Base-by-base conservation (phyloP, 2,329 filamentous ascomycete genomes). In the Celoporthe dispersa region DNA sequence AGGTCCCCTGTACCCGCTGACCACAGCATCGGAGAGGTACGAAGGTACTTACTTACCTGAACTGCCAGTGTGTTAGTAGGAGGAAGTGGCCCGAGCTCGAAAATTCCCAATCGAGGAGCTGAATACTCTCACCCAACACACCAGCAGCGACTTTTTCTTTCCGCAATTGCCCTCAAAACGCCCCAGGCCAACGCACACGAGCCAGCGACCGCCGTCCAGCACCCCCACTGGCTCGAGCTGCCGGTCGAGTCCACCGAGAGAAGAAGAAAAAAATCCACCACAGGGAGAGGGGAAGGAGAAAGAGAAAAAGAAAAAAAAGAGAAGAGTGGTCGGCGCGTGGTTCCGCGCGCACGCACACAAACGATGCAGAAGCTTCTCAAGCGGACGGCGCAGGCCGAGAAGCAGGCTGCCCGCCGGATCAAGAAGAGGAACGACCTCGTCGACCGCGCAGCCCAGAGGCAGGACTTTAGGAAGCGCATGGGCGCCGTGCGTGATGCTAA, bases 281-380 rank as follows among this genome's bases (percentile, higher is more conserved):
- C 28, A 44, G 41, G 25, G 16, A 8, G 44, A 48, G 44, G 3
- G n/a, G n/a, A n/a, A n/a, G n/a, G n/a, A n/a, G n/a, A n/a, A n/a
- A 11, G n/a, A n/a, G n/a, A n/a, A n/a, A n/a, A n/a, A n/a, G n/a
- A n/a, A n/a, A n/a, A n/a, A n/a, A 33, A 11, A 22, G 3, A 64
- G 62, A 41, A 37, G 22, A 63, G 35, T 67, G 62, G 25, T 33
- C 2, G 53, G 28, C 28, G 14, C 2, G 53, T 19, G 53, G 53
- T 31, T 28, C 1, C 28, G 7, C 48, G 3, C 22, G 35, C 37
- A 57, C 67, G 16, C 22, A 59, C 65, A 59, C 48, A 65, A 62
- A 69, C 71, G 39, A 94, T 93, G 92, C 89, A 93, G 82, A 92
- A 91, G 81, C 84, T 93, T 73, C 83, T 90, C 73, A 88, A 88